A percentile compares a stretch with the other conserved stretches of the same genome.
Evolutionary conservation across 108 stramenopile genomes (phyloP).

Genomic region (Ochromonas danica): DNA sequence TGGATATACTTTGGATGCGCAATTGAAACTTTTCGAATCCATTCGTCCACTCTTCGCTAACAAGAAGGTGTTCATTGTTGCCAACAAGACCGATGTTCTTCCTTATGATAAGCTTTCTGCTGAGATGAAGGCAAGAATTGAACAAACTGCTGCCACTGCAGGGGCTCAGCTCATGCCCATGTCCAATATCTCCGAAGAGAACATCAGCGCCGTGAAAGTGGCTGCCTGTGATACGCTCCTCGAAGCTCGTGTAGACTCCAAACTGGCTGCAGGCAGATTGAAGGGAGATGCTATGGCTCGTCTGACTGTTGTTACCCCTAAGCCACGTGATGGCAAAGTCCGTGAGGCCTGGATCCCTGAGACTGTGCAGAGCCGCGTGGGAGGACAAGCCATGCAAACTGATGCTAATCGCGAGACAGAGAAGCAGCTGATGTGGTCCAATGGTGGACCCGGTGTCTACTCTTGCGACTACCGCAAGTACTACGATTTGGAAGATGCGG

Average conservation of each 20-base stretch:
- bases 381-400: not conserved
- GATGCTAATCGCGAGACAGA: slow-evolving; percentile 69
- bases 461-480: slow-evolving; percentile 87
- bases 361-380: slow-evolving; percentile 62
- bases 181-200: slow-evolving; percentile 88
- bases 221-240: slow-evolving; percentile 91
- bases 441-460: slow-evolving; percentile 96
- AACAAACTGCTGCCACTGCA: slow-evolving; percentile 44
- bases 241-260: slow-evolving; percentile 80
- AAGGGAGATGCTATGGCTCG: slow-evolving; percentile 77
- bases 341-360: slow-evolving; percentile 84
- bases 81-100: slow-evolving; percentile 91
- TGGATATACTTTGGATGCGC: slow-evolving; percentile 93
- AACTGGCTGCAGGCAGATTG: slow-evolving; percentile 78
- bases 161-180: slow-evolving; percentile 77
- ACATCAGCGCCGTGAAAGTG: slow-evolving; percentile 82
- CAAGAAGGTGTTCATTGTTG: slow-evolving; percentile 92
- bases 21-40: slow-evolving; percentile 74
- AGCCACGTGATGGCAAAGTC: slow-evolving; percentile 76
- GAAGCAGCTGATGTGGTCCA: slow-evolving; percentile 91
- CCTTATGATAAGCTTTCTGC: slow-evolving; percentile 74
- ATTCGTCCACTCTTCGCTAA: slow-evolving; percentile 96
- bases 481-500: slow-evolving; percentile 83
- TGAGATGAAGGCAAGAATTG: slow-evolving; percentile 35
- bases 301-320: slow-evolving; percentile 89